A percentile compares a stretch with the other conserved stretches of the same genome.
Conservation (phyloP, 140 eudicot genomes). For the Ambrosia hybrid region DNA sequence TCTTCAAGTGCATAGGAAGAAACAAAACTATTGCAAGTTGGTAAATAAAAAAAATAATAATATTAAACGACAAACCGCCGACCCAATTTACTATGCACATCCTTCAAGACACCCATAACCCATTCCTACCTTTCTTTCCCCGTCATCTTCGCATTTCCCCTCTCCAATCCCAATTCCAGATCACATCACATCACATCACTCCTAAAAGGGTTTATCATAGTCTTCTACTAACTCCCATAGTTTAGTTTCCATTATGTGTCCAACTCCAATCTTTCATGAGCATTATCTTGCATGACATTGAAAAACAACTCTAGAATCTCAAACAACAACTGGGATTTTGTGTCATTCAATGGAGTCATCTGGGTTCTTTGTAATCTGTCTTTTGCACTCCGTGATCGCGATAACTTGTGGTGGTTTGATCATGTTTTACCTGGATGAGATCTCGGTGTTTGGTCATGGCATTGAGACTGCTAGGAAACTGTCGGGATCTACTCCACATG, state of each 20-base stretch:
- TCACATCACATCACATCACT: constrained; percentile 29
- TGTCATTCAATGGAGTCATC: constrained; percentile 50
- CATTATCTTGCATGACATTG: too few relatives aligned
- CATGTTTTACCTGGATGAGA: constrained; percentile 63
- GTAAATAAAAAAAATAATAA: background rate
- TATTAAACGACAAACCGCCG: constrained; percentile 4
- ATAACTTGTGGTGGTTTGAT: constrained; percentile 59
- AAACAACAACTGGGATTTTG: constrained; percentile 10
- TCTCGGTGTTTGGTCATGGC: constrained; percentile 70
- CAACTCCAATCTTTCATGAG: too few relatives aligned
- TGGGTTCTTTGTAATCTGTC: constrained; percentile 59
- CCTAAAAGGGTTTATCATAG: background rate
- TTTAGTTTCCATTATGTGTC: too few relatives aligned
- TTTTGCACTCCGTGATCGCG: constrained; percentile 56
- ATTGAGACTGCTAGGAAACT: constrained; percentile 58
- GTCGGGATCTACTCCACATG: constrained; percentile 78
- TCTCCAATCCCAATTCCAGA: constrained; percentile 28
- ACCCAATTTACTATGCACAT: constrained; percentile 32
- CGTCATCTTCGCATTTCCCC: constrained; percentile 31
- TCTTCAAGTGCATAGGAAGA: background rate
- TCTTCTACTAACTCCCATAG: too few relatives aligned
- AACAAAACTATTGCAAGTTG: background rate
- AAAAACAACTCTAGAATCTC: too few relatives aligned
- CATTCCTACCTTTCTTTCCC: constrained; percentile 24
- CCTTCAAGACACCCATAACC: constrained; percentile 12